Evolutionary conservation across 352 stramenopile species (phyloP).

Genomic region (Peronospora farinosa): DNA sequence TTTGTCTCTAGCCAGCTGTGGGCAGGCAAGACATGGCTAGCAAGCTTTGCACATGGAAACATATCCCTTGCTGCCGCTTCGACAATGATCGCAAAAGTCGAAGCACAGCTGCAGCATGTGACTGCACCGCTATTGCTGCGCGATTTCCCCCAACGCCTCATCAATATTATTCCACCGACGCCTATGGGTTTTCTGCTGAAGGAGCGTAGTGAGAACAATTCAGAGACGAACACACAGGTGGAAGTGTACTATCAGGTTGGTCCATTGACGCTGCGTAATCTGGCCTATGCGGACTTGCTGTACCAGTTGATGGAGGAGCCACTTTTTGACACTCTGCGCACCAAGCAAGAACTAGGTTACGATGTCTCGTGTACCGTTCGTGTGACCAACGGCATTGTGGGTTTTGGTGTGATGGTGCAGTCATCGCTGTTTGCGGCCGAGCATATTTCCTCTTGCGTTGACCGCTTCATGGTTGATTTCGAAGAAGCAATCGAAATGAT

Average conservation of each 20-base stretch:
- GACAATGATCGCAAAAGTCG: constrained; percentile 36
- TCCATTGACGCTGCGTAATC: constrained; percentile 44
- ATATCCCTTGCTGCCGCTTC: constrained; percentile 30
- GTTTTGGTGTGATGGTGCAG: constrained; percentile 77
- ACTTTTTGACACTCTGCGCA: constrained; percentile 82
- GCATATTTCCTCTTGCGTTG: constrained; percentile 61
- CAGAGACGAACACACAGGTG: constrained; percentile 79
- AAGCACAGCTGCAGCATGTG: constrained; percentile 36
- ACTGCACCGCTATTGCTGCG: constrained; percentile 23
- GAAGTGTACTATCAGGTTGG: constrained; percentile 87
- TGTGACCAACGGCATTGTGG: constrained; percentile 74
- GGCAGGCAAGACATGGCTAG: constrained; percentile 39
- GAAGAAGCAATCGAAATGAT: constrained; percentile 65
- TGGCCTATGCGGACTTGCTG: constrained; percentile 78
- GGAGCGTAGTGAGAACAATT: constrained; percentile 57
- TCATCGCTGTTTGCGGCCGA: constrained; percentile 65
- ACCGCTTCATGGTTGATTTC: constrained; percentile 77
- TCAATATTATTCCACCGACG: constrained; percentile 46
- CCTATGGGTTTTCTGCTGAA: constrained; percentile 45
- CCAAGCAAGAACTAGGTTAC: constrained; percentile 86
- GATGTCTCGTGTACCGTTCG: constrained; percentile 84
- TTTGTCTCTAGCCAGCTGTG: constrained; percentile 49
- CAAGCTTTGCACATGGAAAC: constrained; percentile 73
- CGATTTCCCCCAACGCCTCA: constrained; percentile 43
- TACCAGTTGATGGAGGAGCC: constrained; percentile 88